Evolutionary conservation across 2,329 filamentous ascomycete species (phyloP), one percentile per base, ranked within the genome.

Genomic region (Bipolaris oryzae): DNA sequence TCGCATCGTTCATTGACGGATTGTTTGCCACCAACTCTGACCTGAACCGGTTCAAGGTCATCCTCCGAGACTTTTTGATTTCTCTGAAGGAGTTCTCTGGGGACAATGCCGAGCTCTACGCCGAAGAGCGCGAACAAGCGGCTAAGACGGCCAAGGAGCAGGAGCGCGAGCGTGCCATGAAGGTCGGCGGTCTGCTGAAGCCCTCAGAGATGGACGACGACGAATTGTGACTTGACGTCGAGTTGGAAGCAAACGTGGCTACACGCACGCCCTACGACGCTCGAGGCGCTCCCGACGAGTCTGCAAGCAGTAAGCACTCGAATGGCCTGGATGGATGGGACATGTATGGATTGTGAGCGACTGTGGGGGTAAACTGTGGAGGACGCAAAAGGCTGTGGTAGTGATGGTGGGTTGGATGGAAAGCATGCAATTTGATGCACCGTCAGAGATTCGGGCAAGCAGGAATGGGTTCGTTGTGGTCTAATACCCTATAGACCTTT

Each of bases 61-160:
- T 96, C 71, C 82, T 99, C 50, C 92, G 95, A 64, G 95, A 99
- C 79, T 99, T 99, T 85, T 81, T 99, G 66, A 96, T 99, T 70
- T 96, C 93, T 20, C 83, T 99, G 67, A 96, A 97, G 80, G 96
- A 99, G 78, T 99, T 98, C 71, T 88, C 92, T 0, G 95, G 91
- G 50, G 95, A 99, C 78, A 97, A 98, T 69, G 87, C 94, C 1
- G 95, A 99, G 73, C 84, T 99, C 9, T 99, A 90, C 77, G 87
- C 90, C 3, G 93, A 96, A 56, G 95, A 99, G 77, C 92, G 96
- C 77, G 95, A 99, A 78, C 90, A 96, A 76, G 92, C 92, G 62
- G 89, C 94, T 59, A 87, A 87, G 63, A 91, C 94, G 68, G 91
- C 90, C 44, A 92, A 93, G 76, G 88, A 89, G 46, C 90, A 92